Conservation (phyloP, 306 rosid species). For the Corylus avellana region DNA sequence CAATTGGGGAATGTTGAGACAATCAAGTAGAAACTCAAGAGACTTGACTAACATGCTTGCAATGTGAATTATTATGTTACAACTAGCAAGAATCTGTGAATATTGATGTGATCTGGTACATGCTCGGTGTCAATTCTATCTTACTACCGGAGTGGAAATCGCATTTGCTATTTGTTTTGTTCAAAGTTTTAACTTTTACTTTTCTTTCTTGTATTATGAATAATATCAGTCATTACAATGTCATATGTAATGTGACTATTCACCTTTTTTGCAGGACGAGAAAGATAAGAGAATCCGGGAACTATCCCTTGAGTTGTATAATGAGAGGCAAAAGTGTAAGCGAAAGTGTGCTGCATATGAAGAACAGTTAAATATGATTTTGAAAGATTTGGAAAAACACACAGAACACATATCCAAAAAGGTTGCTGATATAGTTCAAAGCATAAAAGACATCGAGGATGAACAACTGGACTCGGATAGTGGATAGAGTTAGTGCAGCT, state of each 20-base stretch:
- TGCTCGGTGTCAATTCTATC: background rate
- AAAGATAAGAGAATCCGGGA: slow-evolving; percentile 75
- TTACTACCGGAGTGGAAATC: background rate
- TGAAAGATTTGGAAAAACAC: slow-evolving; percentile 60
- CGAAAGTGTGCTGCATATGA: slow-evolving; percentile 74
- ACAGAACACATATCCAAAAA: slow-evolving; percentile 65
- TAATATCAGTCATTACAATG: slow-evolving; percentile 11
- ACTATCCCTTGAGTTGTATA: slow-evolving; percentile 59
- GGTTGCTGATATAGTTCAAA: slow-evolving; percentile 54
- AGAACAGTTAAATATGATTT: slow-evolving; percentile 54
- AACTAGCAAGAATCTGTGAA: background rate
- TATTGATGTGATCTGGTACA: background rate
- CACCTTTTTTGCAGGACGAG: slow-evolving; percentile 50
- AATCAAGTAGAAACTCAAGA: background rate
- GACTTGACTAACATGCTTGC: background rate
- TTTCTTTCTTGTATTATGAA: slow-evolving; percentile 4
- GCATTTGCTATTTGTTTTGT: background rate
- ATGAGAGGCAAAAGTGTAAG: slow-evolving; percentile 67
- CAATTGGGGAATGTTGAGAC: background rate
- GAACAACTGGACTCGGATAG: slow-evolving; percentile 43
- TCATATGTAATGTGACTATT: slow-evolving; percentile 10
- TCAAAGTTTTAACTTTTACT: background rate
- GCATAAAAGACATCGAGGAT: slow-evolving; percentile 64
- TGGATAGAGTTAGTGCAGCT: slow-evolving; percentile 30
- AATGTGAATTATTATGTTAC: background rate